Evolutionary conservation across 2,329 filamentous ascomycete genomes (phyloP).

Genomic region (Claviceps humidiphila): DNA sequence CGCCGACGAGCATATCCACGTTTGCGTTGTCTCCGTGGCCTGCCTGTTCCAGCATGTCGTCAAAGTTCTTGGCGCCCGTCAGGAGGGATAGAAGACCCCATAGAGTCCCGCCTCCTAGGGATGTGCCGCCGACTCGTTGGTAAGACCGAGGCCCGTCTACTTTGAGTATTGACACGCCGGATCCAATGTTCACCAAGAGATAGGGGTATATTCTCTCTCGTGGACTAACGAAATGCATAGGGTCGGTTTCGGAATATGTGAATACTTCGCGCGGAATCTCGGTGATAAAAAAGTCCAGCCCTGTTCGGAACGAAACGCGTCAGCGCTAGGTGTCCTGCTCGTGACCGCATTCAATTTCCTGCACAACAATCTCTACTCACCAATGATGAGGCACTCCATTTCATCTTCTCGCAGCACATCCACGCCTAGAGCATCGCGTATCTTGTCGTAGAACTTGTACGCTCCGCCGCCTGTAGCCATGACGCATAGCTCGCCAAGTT

Average conservation of each 20-base stretch:
- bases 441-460: slow-evolving; percentile 91
- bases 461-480: slow-evolving; percentile 95
- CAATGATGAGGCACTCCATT: slow-evolving; percentile 96
- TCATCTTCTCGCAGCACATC: slow-evolving; percentile 90
- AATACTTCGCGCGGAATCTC: slow-evolving; percentile 96
- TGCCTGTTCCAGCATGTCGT: slow-evolving; percentile 90
- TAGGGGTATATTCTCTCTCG: slow-evolving; percentile 84
- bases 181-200: slow-evolving; percentile 94
- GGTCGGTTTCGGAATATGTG: slow-evolving; percentile 81
- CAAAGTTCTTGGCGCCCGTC: slow-evolving; percentile 89
- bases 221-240: slow-evolving; percentile 77
- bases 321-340: background rate
- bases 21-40: slow-evolving; percentile 83
- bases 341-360: too few relatives aligned
- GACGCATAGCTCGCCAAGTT: slow-evolving; percentile 63
- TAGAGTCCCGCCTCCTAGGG: slow-evolving; percentile 88
- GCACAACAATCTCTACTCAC: slow-evolving; percentile 28
- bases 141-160: slow-evolving; percentile 80
- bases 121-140: slow-evolving; percentile 86
- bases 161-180: slow-evolving; percentile 93
- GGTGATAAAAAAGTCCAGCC: slow-evolving; percentile 96
- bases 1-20: slow-evolving; percentile 93
- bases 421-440: slow-evolving; percentile 69
- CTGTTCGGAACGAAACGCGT: slow-evolving; percentile 26
- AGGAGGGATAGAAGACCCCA: slow-evolving; percentile 89